Conservation (phyloP, 371 early-diverging fungal genomes). For the Thermomucor indicae-seudaticae region DNA sequence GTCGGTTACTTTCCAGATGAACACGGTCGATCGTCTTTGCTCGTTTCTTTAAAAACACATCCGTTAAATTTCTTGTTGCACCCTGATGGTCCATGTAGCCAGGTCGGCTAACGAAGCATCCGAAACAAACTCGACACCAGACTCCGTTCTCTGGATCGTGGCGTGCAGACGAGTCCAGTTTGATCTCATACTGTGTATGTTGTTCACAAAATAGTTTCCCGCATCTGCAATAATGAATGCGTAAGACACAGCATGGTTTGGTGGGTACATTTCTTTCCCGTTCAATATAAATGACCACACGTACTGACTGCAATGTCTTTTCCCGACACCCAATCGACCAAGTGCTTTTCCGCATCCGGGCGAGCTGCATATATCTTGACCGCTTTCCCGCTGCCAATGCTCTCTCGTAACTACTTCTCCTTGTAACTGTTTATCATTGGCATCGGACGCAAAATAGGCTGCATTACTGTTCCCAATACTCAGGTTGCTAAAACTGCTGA, state of each 20-base stretch:
- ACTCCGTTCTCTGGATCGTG: conserved; percentile 72
- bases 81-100: conserved; percentile 53
- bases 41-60: conserved; percentile 54
- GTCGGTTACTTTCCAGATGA: conserved; percentile 76
- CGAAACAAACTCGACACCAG: conserved; percentile 75
- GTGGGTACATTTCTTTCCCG: background rate
- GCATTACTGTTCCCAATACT: conserved; percentile 15
- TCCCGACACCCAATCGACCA: conserved; percentile 33
- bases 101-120: conserved; percentile 57
- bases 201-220: conserved; percentile 69
- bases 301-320: conserved; percentile 47
- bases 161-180: conserved; percentile 58
- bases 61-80: conserved; percentile 46
- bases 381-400: conserved; percentile 53
- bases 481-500: conserved; percentile 18
- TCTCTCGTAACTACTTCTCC: conserved; percentile 38
- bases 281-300: background rate
- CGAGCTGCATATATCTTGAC: conserved; percentile 35
- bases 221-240: conserved; percentile 53
- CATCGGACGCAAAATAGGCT: conserved; percentile 32
- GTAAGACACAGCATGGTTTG: too few relatives aligned
- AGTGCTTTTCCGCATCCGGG: conserved; percentile 37
- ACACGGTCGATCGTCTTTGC: conserved; percentile 59
- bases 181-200: conserved; percentile 69
- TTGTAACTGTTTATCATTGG: conserved; percentile 19